Evolutionary conservation across 1,284 basidiomycete genomes (phyloP).

Genomic region (Stereum hirsutum): DNA sequence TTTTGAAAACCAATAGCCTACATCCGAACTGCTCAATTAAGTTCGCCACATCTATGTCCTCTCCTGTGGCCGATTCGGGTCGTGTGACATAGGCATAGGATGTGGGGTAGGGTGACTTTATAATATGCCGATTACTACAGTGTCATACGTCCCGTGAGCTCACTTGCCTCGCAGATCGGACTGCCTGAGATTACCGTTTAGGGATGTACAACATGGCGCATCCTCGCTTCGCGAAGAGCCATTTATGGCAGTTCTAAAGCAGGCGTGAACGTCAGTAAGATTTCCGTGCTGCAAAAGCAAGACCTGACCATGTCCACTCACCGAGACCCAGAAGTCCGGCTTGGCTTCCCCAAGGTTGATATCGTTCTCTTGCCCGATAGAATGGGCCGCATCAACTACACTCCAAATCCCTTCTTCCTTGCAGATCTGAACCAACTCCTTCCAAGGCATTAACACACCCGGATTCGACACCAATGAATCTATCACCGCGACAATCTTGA

Average conservation of each 20-base stretch:
- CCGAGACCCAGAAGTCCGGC: slow-evolving; percentile 79
- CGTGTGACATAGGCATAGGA: slow-evolving; percentile 46
- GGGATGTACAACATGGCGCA: slow-evolving; percentile 76
- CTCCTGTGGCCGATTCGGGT: slow-evolving; percentile 12
- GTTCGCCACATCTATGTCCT: slow-evolving; percentile 22
- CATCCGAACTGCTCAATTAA: slow-evolving; percentile 58
- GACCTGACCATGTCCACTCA: slow-evolving; percentile 22
- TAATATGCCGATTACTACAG: slow-evolving; percentile 69
- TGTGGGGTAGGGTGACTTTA: slow-evolving; percentile 72
- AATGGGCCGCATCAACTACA: slow-evolving; percentile 81
- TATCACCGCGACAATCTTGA: slow-evolving; percentile 63
- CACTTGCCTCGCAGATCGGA: not conserved
- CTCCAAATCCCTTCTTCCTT: slow-evolving; percentile 59
- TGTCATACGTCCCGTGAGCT: not conserved
- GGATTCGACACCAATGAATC: slow-evolving; percentile 70
- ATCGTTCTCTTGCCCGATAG: slow-evolving; percentile 32
- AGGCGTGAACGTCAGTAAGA: not conserved
- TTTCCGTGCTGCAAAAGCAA: not conserved
- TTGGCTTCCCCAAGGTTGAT: slow-evolving; percentile 49
- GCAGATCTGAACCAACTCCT: slow-evolving; percentile 64
- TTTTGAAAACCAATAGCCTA: slow-evolving; percentile 22
- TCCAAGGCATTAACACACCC: slow-evolving; percentile 73
- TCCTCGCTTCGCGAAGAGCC: slow-evolving; percentile 69
- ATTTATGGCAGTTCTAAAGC: slow-evolving; percentile 76
- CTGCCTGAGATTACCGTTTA: slow-evolving; percentile 37